Conservation (phyloP, 495 filamentous ascomycete species). For the Tetracladium marchalianum region DNA sequence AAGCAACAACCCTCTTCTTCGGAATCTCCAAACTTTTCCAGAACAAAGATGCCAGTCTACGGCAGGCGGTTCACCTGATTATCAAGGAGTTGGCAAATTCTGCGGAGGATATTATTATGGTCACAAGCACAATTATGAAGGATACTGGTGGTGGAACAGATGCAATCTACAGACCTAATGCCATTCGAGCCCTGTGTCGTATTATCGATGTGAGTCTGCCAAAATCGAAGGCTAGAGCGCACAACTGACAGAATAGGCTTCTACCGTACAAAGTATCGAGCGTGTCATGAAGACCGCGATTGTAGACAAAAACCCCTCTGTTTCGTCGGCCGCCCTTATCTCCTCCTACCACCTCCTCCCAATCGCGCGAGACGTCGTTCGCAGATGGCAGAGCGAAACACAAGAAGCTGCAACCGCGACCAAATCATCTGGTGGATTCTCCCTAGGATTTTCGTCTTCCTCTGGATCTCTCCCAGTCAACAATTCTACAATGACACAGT, state of each 20-base stretch:
- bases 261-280: conserved; percentile 97
- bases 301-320: conserved; percentile 97
- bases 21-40: conserved; percentile 99
- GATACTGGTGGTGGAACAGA: conserved; percentile 94
- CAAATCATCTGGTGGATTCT: conserved; percentile 83
- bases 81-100: conserved; percentile 94
- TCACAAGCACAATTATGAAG: conserved; percentile 99
- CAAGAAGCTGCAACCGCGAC: conserved; percentile 88
- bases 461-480: conserved; percentile 60
- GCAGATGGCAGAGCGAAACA: conserved; percentile 97
- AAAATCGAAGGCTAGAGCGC: background rate
- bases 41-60: conserved; percentile 95
- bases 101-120: conserved; percentile 99
- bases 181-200: conserved; percentile 88
- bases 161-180: conserved; percentile 91
- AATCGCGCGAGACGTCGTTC: conserved; percentile 87
- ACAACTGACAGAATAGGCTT: conserved; percentile 47
- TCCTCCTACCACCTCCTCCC: conserved; percentile 98
- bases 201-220: conserved; percentile 78
- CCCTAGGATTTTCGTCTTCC: conserved; percentile 75
- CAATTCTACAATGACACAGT: conserved; percentile 90
- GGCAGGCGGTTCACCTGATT: conserved; percentile 97
- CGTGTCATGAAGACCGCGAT: conserved; percentile 98
- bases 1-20: conserved; percentile 98
- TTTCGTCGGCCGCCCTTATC: conserved; percentile 92